Evolutionary conservation across 1,284 basidiomycete genomes (phyloP).

Genomic region (Microbotryomycetes sp.): DNA sequence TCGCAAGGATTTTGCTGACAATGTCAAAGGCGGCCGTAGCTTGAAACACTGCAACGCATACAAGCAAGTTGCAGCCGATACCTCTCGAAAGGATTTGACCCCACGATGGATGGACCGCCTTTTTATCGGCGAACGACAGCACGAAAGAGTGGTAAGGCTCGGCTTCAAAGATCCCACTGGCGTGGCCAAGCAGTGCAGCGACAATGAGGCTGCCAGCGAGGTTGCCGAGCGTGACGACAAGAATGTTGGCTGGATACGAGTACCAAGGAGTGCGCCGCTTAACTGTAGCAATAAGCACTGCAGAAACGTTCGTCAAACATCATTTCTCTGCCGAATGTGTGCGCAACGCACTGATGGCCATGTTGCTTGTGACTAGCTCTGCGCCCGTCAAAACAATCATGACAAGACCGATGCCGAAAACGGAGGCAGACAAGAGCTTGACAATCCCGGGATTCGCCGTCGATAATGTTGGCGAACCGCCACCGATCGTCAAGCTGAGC

Average conservation of each 20-base stretch:
- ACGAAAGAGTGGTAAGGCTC: constrained; percentile 55
- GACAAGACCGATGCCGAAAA: background rate
- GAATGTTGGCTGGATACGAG: background rate
- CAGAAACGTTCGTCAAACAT: background rate
- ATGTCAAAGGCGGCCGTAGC: constrained; percentile 63
- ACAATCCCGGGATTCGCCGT: background rate
- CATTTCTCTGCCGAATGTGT: background rate
- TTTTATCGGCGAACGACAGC: constrained; percentile 52
- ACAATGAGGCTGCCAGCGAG: constrained; percentile 64
- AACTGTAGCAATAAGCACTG: background rate
- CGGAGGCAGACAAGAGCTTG: background rate
- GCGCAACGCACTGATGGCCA: background rate
- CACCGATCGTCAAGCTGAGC: background rate
- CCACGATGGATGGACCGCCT: constrained; percentile 59
- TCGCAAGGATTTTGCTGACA: constrained; percentile 61
- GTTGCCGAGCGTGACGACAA: constrained; percentile 60
- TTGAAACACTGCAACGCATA: constrained; percentile 73
- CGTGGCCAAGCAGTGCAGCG: constrained; percentile 59
- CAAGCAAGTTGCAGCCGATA: constrained; percentile 71
- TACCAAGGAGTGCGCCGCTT: background rate
- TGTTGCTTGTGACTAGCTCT: background rate
- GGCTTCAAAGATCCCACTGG: constrained; percentile 52
- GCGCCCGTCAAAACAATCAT: background rate
- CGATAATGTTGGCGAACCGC: background rate
- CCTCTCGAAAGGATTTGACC: constrained; percentile 66